A percentile compares a stretch with the other conserved stretches of the same genome.
These are phyloP conservation scores for Verticillium longisporum DNA, from an alignment of 2,329 filamentous ascomycete species.

Conservation along the genomic window DNA sequence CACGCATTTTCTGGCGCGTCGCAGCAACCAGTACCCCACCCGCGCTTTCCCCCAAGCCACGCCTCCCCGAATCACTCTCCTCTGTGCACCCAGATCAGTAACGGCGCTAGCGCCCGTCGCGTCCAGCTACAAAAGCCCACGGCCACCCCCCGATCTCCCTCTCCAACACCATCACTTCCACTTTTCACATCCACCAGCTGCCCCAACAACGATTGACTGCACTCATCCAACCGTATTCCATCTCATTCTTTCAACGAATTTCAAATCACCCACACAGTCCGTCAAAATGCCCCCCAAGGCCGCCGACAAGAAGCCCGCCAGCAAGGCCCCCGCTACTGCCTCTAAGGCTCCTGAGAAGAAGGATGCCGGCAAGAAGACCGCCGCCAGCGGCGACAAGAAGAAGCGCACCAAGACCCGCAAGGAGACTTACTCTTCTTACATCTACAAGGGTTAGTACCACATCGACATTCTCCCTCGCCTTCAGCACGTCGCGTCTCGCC, in stretches of 20 bases:
- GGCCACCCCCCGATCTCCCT: conserved; percentile 41
- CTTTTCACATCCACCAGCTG: conserved; percentile 19
- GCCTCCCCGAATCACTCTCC: conserved; percentile 19
- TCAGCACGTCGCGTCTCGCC: neutral
- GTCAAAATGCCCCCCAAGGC: conserved; percentile 92
- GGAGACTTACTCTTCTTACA: conserved; percentile 99
- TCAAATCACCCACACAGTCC: neutral
- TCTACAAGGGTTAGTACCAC: conserved; percentile 85
- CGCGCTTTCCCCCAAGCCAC: neutral
- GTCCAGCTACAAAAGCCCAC: conserved; percentile 56
- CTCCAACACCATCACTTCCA: conserved; percentile 38
- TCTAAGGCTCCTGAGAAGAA: conserved; percentile 83
- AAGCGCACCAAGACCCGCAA: conserved; percentile 99
- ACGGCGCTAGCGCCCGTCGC: conserved; percentile 40
- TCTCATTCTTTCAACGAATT: conserved; percentile 14
- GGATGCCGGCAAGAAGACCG: conserved; percentile 99
- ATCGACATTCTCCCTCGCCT: neutral
- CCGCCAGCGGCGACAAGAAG: conserved; percentile 96
- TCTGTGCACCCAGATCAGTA: conserved; percentile 44
- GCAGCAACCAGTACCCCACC: neutral
- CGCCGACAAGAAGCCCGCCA: conserved; percentile 96
- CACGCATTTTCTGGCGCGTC: conserved; percentile 1
- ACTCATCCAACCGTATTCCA: conserved; percentile 7
- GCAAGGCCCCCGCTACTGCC: conserved; percentile 76
- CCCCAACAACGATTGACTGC: conserved; percentile 9